Evolutionary conservation across 140 eudicot species (phyloP), one percentile per base, ranked within the genome.

Genomic region (Senecio squalidus): DNA sequence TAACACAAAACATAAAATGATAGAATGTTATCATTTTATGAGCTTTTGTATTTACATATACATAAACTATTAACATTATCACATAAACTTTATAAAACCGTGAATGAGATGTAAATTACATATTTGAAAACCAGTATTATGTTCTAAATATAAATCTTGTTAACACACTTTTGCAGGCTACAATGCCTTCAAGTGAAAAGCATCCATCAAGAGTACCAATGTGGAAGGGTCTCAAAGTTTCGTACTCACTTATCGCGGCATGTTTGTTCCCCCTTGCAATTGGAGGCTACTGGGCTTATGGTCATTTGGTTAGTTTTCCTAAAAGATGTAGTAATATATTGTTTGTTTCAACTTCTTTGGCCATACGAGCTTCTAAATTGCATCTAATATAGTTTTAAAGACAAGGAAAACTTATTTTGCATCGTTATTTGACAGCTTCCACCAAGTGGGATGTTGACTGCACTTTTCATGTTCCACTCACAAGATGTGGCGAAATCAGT

Each of bases 261-360:
- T 74, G 81, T 47, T 26, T 79, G 29, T 79, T 79, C 41, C 81
- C 85, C 11, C 77, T 79, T n/a, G 85, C 85, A 23, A 79, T 74
- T 18, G 78, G 75, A 14, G 85, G 85, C 31, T 74, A 79, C 24
- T 74, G 78, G 81, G 75, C 78, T 15, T 79, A 74, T 34, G 85
- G 85, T 6, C 58, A 59, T 54, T 1, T 51, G 85, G 85, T 79
- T 58, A 36, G 67, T 49, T 50, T 21, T 8, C 10, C 30, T 49
- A 48, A 45, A 45, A 18, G 24, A 4, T 45, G 11, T 13, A 45
- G n/a, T 45, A 8, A 18, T 13, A 6, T 22, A 44, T 44, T 21
- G 16, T 15, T 45, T 8, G 9, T 20, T 18, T 36, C 39, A 33
- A 33, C n/a, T n/a, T 33, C 10, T 33, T 33, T 0, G 39, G n/a